Conservation (phyloP, 495 filamentous ascomycete species). For the Penicillium egyptiacum region DNA sequence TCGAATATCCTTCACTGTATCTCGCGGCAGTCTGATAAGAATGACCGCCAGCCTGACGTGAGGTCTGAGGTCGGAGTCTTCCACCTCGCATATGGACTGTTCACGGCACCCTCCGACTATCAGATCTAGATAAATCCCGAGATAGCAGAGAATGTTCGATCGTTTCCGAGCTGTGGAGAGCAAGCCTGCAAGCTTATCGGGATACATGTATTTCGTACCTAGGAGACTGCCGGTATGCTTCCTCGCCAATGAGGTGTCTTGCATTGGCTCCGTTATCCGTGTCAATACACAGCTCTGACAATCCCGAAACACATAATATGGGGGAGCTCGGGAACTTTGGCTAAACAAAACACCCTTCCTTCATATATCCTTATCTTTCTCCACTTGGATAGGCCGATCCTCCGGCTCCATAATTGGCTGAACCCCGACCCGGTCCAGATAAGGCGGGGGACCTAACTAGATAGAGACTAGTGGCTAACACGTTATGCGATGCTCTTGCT, state of each 20-base stretch:
- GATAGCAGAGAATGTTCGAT: slow-evolving; percentile 4
- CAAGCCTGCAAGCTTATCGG: not conserved
- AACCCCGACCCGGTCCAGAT: not conserved
- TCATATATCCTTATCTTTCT: not conserved
- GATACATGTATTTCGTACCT: not conserved
- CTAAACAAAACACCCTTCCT: not conserved
- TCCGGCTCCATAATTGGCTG: no score
- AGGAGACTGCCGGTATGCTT: not conserved
- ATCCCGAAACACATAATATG: not conserved
- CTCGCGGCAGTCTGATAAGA: slow-evolving; percentile 2
- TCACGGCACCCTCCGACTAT: slow-evolving; percentile 9
- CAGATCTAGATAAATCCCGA: slow-evolving; percentile 10
- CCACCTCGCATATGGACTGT: slow-evolving; percentile 1
- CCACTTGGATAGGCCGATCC: not conserved
- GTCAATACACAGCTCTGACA: not conserved
- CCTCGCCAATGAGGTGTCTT: not conserved
- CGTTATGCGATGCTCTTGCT: slow-evolving; percentile 29
- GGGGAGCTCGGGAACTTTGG: not conserved
- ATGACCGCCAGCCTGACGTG: not conserved
- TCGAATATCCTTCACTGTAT: not conserved
- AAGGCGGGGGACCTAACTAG: not conserved
- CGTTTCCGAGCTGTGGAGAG: not conserved
- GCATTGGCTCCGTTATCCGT: not conserved
- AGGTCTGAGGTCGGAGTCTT: slow-evolving; percentile 6
- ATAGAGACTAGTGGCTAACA: not conserved